phyloP scores from a whole-genome alignment of 2,329 filamentous ascomycete genomes.

The Davidsoniella australis region DNA sequence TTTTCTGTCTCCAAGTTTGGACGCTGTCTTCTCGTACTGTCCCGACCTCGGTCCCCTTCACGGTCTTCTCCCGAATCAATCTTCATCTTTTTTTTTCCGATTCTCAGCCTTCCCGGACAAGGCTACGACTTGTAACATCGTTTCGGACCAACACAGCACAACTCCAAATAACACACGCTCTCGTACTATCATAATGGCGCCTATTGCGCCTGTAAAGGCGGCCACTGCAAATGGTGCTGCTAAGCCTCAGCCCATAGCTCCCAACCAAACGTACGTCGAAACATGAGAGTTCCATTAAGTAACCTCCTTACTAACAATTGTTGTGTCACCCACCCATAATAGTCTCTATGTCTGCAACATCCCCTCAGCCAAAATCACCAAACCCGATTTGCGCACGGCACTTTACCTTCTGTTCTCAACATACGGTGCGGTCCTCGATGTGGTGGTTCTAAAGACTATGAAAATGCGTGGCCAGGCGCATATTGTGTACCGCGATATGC shows the following conservation, averaged over 20 bases:
- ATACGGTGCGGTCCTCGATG: conserved; percentile 80
- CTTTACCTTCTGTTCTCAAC: conserved; percentile 91
- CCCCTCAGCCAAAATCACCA: conserved; percentile 71
- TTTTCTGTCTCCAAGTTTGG: neutral
- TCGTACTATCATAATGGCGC: conserved; percentile 5
- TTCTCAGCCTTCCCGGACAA: conserved; percentile 12
- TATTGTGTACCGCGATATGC: conserved; percentile 73
- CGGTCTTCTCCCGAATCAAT: neutral
- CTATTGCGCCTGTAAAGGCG: conserved; percentile 5
- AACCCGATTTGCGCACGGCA: conserved; percentile 67
- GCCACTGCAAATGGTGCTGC: conserved; percentile 14
- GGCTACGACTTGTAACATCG: neutral
- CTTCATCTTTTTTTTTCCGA: conserved; percentile 2
- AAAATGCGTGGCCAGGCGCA: conserved; percentile 96
- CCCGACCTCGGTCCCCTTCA: neutral
- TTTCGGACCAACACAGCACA: conserved; percentile 17
- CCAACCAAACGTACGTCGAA: conserved; percentile 56
- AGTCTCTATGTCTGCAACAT: conserved; percentile 85
- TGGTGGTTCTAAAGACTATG: conserved; percentile 72
- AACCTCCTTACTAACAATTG: neutral
- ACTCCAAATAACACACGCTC: conserved; percentile 18
- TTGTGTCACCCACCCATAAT: neutral
- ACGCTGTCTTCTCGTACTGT: neutral
- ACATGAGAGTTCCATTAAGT: neutral
- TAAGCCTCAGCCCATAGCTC: conserved; percentile 39